Evolutionary conservation across 768 basidiomycete genomes (phyloP).

Genomic region (Tylopilus felleus): DNA sequence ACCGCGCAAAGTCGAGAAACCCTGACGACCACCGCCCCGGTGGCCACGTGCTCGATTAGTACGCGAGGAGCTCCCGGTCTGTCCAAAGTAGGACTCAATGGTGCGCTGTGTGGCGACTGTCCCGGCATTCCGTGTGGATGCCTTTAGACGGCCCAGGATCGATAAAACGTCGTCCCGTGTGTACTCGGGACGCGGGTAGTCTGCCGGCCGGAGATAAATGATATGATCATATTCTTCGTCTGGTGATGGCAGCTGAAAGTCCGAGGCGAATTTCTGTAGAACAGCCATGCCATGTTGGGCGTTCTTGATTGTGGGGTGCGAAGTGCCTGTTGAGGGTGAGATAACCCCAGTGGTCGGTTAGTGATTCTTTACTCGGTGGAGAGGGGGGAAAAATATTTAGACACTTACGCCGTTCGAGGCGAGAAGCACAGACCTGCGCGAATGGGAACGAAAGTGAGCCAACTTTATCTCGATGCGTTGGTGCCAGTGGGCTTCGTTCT

Average conservation of each 20-base stretch:
- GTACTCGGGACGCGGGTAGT: constrained; percentile 45
- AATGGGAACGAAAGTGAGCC: constrained; percentile 14
- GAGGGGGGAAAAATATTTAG: constrained; percentile 1
- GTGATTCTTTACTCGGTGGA: constrained; percentile 3
- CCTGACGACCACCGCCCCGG: constrained; percentile 17
- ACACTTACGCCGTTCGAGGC: constrained; percentile 56
- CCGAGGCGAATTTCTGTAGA: constrained; percentile 61
- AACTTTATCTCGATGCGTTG: constrained; percentile 4
- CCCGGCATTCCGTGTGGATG: constrained; percentile 23
- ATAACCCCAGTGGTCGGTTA: constrained; percentile 4
- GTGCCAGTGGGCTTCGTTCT: constrained; percentile 22
- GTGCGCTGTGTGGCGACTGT: constrained; percentile 4
- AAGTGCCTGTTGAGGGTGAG: constrained; percentile 46
- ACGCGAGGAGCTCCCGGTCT: constrained; percentile 8
- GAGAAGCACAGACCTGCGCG: constrained; percentile 56
- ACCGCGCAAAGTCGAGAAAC: constrained; percentile 10
- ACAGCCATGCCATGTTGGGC: constrained; percentile 55
- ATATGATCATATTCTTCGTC: constrained; percentile 69
- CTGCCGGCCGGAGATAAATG: constrained; percentile 33
- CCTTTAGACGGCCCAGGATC: constrained; percentile 49
- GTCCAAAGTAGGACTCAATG: constrained; percentile 7
- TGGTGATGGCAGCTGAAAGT: constrained; percentile 52
- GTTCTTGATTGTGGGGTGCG: constrained; percentile 73
- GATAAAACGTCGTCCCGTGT: constrained; percentile 47
- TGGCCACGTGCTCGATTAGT: constrained; percentile 19